Percentiles rank a stretch among this genome's conserved stretches.
These are phyloP conservation scores for Crinitomyces ghanaensis DNA, from an alignment of 805 yeast species.

Conservation along the genomic window DNA sequence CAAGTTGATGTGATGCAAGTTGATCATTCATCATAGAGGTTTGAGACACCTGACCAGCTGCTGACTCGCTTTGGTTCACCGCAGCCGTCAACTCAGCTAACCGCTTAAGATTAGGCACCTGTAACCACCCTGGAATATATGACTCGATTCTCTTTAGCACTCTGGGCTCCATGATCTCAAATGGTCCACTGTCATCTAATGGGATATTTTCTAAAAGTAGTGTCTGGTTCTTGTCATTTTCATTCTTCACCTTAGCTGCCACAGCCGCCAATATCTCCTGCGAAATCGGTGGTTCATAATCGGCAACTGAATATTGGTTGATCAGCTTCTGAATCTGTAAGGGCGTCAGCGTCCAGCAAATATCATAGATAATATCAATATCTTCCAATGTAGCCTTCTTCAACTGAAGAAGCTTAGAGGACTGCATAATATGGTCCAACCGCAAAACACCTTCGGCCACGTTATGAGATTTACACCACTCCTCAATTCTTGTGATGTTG, in stretches of 20 bases:
- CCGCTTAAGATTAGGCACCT: slow-evolving; percentile 77
- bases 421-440: slow-evolving; percentile 79
- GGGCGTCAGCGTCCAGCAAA: slow-evolving; percentile 88
- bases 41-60: no score
- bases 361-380: slow-evolving; percentile 83
- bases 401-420: slow-evolving; percentile 84
- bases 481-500: slow-evolving; percentile 91
- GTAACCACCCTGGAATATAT: slow-evolving; percentile 90
- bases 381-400: slow-evolving; percentile 84
- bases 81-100: slow-evolving; percentile 59
- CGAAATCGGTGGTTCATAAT: slow-evolving; percentile 86
- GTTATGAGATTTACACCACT: slow-evolving; percentile 95
- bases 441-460: slow-evolving; percentile 78
- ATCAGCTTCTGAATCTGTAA: slow-evolving; percentile 91
- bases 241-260: slow-evolving; percentile 35
- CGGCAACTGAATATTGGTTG: slow-evolving; percentile 81
- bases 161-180: slow-evolving; percentile 36
- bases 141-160: slow-evolving; percentile 56
- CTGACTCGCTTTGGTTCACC: slow-evolving; percentile 17
- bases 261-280: slow-evolving; percentile 69
- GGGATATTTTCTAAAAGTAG: slow-evolving; percentile 31
- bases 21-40: no score
- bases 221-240: slow-evolving; percentile 26
- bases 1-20: no score
- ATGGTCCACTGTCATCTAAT: slow-evolving; percentile 30